Base-by-base conservation (phyloP, 2,329 filamentous ascomycete species). In the Xylaria sp. region DNA sequence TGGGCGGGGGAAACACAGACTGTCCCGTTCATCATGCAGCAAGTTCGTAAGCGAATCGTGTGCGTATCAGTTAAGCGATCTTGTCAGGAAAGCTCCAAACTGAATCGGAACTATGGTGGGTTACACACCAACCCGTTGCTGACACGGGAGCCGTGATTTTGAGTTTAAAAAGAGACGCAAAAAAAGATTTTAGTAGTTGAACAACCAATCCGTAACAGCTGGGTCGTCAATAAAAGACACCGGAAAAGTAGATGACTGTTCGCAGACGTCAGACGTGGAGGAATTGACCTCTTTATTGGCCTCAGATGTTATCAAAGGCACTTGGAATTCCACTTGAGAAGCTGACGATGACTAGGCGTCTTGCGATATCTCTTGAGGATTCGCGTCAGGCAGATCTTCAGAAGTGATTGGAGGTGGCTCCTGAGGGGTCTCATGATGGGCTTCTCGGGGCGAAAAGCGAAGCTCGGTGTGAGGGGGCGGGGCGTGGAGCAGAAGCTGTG, bases 401-500 rank as follows among this genome's bases (percentile, higher is more conserved):
- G 70, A n/a, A n/a, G 54, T 5, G n/a, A 54, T 37, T 48, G 50
- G 48, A 28, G 67, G 12, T 20, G 51, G 34, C n/a, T 63, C 58
- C 9, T 59, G 67, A 51, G 44, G 56, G 44, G 56, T 25, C 18
- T 54, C 65, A 18, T 51, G 65, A 20, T 50, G 44, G 46, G 39
- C 23, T 46, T 12, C 65, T 39, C 39, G 67, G 2, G 65, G 44
- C 8, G 57, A 41, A n/a, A 63, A 25, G 41, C 59, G 65, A 10
- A 68, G 25, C 25, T 57, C 48, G 9, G 20, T 41, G n/a, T 70
- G 68, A 57, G 66, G 44, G 25, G 61, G 41, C 32, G 63, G 62
- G 41, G 63, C 71, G 18, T 74, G 67, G 23, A 84, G 78, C 32
- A 85, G 77, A 32, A 85, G 78, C 6, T 80, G 80, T 10, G 82